Percentiles rank a stretch among this genome's conserved stretches.
phyloP scores from a whole-genome alignment of 371 early-diverging fungal genomes.

The Rhizopus delemar region DNA sequence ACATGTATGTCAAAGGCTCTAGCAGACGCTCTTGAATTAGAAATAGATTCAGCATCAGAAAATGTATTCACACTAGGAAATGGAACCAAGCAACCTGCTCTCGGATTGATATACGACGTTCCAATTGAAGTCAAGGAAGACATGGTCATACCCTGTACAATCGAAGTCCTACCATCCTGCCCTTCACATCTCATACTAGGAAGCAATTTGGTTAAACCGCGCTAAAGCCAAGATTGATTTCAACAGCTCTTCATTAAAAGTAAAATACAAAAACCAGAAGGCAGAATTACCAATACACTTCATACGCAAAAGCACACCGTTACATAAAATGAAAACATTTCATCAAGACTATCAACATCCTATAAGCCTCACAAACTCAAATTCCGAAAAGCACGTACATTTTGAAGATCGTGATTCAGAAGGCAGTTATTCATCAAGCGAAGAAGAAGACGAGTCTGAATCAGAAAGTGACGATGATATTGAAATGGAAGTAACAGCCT shows the following conservation, averaged over 20 bases:
- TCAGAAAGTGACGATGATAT: not conserved
- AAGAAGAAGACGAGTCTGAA: not conserved
- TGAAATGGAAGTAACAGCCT: no score
- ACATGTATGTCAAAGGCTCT: slow-evolving; percentile 5
- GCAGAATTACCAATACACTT: not conserved
- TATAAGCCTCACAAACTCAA: no score
- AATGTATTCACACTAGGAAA: slow-evolving; percentile 7
- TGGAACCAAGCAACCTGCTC: slow-evolving; percentile 10
- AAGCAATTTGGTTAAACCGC: slow-evolving; percentile 1
- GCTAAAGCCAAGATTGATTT: slow-evolving; percentile 3
- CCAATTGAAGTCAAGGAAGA: slow-evolving; percentile 1
- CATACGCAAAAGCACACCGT: not conserved
- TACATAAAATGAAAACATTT: no score
- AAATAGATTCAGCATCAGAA: slow-evolving; percentile 1
- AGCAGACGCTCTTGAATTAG: not conserved
- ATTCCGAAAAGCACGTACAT: not conserved
- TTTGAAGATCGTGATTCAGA: not conserved
- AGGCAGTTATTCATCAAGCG: not conserved
- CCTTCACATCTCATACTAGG: slow-evolving; percentile 5
- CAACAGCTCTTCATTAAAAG: not conserved
- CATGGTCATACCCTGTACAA: not conserved
- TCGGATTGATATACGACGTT: slow-evolving; percentile 8
- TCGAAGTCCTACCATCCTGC: slow-evolving; percentile 6
- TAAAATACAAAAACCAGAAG: not conserved
- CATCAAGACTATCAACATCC: not conserved